Base-by-base conservation (phyloP, 2,329 filamentous ascomycete genomes). In the Colletotrichum caudatum region DNA sequence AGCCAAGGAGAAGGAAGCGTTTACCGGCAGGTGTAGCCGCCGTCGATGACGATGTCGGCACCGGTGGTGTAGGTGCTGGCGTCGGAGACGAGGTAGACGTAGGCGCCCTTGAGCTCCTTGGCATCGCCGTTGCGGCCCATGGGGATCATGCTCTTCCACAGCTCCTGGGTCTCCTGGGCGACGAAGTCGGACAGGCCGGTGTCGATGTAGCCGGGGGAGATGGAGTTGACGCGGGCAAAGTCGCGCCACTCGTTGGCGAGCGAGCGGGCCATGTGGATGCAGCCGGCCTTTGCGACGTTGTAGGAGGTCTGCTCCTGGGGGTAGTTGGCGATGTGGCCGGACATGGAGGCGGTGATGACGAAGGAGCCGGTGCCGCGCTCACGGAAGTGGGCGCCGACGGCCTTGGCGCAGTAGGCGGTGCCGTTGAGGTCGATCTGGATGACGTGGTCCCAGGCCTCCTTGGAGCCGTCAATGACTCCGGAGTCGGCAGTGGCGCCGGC, bases 61-160 rank as follows among this genome's bases (percentile, higher is more conserved):
- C 89, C 93, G 16, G 93, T 94, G 6, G 91, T 93, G 81, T 94
- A 95, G 53, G 89, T 90, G 69, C 90, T 90, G 5, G 93, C 93
- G 79, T 95, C 92, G 60, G 89, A 92, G 44, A 92, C 89, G 50
- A 95, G 86, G 81, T 94, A 95, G 63, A 95, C 84, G 79, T 92
- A 95, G n/a, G 91, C 91, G 9, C 91, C 92, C 83, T 93, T 93
- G 75, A 94, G 83, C 84, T 94, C 92, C 76, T 91, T 88, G 1
- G 89, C 84, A 64, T 89, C 82, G 5, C 91, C 92, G 77, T 93
- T 89, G 76, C 92, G 84, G 50, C 87, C 91, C 87, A 94, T 90
- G 58, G 92, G 92, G 64, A 92, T 94, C 87, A 93, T 93, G 77
- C 88, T 87, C 77, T 87, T 87, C 92, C 92, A 94, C 73, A 93